Evolutionary conservation across 805 yeast species (phyloP).

Genomic region (Ascoidea rubescens): DNA sequence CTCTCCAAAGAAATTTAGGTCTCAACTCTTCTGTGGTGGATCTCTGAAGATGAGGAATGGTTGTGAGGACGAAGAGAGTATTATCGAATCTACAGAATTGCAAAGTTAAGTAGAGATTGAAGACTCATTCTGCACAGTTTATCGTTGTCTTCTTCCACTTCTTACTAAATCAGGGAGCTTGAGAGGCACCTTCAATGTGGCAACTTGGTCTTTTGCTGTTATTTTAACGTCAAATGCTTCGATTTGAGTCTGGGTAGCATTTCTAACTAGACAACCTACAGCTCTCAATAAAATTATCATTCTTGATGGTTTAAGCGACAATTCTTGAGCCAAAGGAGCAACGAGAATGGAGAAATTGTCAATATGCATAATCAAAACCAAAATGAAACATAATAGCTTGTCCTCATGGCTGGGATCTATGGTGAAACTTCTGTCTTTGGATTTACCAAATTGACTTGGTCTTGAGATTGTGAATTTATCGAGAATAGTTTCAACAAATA

Average conservation of each 20-base stretch:
- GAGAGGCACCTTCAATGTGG: conserved; percentile 78
- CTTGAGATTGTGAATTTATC: conserved; percentile 55
- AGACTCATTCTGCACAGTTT: too few relatives aligned
- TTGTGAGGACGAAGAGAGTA: too few relatives aligned
- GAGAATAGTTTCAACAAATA: conserved; percentile 56
- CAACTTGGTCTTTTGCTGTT: conserved; percentile 60
- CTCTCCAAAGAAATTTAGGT: too few relatives aligned
- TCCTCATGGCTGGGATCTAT: conserved; percentile 86
- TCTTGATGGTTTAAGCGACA: conserved; percentile 67
- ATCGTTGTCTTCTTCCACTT: conserved; percentile 32
- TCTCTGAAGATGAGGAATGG: too few relatives aligned
- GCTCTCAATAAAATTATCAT: conserved; percentile 58
- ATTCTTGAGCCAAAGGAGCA: conserved; percentile 72
- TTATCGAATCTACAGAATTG: too few relatives aligned
- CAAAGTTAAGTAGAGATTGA: too few relatives aligned
- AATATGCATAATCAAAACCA: conserved; percentile 61
- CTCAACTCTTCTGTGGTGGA: too few relatives aligned
- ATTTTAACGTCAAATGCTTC: conserved; percentile 52
- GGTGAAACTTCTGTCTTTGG: conserved; percentile 62
- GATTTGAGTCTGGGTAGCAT: conserved; percentile 60
- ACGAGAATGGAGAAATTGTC: conserved; percentile 65
- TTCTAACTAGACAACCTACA: conserved; percentile 69
- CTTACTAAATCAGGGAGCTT: conserved; percentile 72
- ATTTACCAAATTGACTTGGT: conserved; percentile 53
- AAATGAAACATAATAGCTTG: conserved; percentile 65